Conservation (phyloP, 176 grass and related monocot genomes). For the Oryza meridionalis region DNA sequence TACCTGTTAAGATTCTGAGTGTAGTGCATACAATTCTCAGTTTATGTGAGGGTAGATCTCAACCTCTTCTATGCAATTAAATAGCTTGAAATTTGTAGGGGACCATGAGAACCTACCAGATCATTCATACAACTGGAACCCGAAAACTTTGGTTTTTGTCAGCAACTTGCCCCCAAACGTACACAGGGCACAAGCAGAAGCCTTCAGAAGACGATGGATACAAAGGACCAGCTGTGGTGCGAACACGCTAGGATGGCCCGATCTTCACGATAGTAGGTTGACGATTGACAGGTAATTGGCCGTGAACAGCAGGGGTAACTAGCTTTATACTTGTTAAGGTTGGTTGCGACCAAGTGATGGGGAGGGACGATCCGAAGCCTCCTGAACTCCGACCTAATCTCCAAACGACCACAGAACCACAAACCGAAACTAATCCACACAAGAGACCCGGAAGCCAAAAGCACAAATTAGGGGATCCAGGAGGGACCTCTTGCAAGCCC, state of each 20-base stretch:
- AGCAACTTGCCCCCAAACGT: conserved; percentile 11
- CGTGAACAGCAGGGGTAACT: neutral
- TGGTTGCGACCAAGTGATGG: neutral
- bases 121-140: conserved; percentile 32
- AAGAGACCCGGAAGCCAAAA: too few species aligned
- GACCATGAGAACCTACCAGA: conserved; percentile 34
- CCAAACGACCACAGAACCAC: neutral
- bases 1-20: neutral
- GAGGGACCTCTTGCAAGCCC: too few species aligned
- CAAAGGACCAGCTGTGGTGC: neutral
- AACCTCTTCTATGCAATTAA: conserved; percentile 20
- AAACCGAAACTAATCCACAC: too few species aligned
- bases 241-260: too few species aligned
- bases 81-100: conserved; percentile 15
- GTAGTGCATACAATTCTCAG: conserved; percentile 5
- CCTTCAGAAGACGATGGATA: neutral
- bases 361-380: neutral
- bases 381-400: neutral
- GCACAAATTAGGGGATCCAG: too few species aligned
- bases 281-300: neutral
- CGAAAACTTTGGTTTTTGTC: neutral
- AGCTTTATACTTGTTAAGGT: neutral
- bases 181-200: neutral
- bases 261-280: too few species aligned
- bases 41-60: conserved; percentile 17